phyloP scores from a whole-genome alignment of 129 eudicot species.

The Saposhnikovia divaricata region DNA sequence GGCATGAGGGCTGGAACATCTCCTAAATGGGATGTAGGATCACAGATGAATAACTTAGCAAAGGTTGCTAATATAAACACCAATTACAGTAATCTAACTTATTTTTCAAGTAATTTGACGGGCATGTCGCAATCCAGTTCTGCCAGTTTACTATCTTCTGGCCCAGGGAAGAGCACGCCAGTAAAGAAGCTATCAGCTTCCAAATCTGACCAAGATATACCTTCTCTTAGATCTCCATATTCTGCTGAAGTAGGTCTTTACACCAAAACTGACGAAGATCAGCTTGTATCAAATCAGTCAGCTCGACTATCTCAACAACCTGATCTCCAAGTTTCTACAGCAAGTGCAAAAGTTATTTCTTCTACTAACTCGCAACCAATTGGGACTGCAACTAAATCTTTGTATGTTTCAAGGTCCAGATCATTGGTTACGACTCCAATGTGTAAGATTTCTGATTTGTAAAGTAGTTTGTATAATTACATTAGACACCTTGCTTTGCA shows the following conservation, averaged over 20 bases:
- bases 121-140: slow-evolving; percentile 52
- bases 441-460: slow-evolving; percentile 31
- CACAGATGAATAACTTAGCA: slow-evolving; percentile 25
- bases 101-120: slow-evolving; percentile 37
- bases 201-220: slow-evolving; percentile 80
- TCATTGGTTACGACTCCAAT: slow-evolving; percentile 29
- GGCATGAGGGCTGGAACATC: slow-evolving; percentile 32
- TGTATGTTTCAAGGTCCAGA: slow-evolving; percentile 22
- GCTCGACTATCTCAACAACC: slow-evolving; percentile 29
- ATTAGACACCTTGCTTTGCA: neutral
- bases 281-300: slow-evolving; percentile 34
- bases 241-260: slow-evolving; percentile 53
- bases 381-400: slow-evolving; percentile 26
- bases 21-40: slow-evolving; percentile 46
- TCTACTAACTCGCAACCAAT: slow-evolving; percentile 27
- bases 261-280: slow-evolving; percentile 43
- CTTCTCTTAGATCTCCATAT: slow-evolving; percentile 58
- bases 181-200: slow-evolving; percentile 53
- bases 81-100: slow-evolving; percentile 28
- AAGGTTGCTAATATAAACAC: slow-evolving; percentile 20
- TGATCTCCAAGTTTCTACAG: slow-evolving; percentile 29
- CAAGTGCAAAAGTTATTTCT: slow-evolving; percentile 27
- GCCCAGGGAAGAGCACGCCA: slow-evolving; percentile 30
- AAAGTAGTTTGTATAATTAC: neutral
- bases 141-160: slow-evolving; percentile 36